phyloP scores from a whole-genome alignment of 2,329 filamentous ascomycete species.

The Cladosporium sp. region DNA sequence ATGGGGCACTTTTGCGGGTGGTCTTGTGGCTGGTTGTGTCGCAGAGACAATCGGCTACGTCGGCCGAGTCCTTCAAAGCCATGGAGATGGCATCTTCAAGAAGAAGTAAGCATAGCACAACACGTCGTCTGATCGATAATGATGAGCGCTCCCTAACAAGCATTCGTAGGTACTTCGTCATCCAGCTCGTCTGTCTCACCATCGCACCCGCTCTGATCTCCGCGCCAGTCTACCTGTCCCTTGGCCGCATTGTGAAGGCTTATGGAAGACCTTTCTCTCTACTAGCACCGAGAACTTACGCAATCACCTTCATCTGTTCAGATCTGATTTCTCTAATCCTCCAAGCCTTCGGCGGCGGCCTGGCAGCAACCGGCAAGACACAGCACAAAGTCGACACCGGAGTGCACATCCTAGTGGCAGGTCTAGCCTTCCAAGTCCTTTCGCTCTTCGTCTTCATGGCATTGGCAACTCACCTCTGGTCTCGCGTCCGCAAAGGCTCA shows the following conservation, averaged over 20 bases:
- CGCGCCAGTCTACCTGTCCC: neutral
- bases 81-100: neutral
- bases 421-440: neutral
- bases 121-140: neutral
- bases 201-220: neutral
- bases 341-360: neutral
- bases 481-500: neutral
- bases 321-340: neutral
- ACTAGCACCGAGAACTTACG: neutral
- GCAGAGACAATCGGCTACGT: neutral
- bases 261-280: neutral
- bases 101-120: neutral
- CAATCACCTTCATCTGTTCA: neutral
- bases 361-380: neutral
- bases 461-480: neutral
- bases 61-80: neutral
- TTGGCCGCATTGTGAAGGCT: neutral
- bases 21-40: neutral
- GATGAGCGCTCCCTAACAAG: neutral
- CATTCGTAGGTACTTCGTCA: neutral
- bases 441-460: neutral
- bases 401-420: neutral
- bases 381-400: neutral
- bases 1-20: neutral
- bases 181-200: neutral